A percentile compares a stretch with the other conserved stretches of the same genome.
phyloP scores from a whole-genome alignment of 2,329 filamentous ascomycete species.

The Alternaria sp. region DNA sequence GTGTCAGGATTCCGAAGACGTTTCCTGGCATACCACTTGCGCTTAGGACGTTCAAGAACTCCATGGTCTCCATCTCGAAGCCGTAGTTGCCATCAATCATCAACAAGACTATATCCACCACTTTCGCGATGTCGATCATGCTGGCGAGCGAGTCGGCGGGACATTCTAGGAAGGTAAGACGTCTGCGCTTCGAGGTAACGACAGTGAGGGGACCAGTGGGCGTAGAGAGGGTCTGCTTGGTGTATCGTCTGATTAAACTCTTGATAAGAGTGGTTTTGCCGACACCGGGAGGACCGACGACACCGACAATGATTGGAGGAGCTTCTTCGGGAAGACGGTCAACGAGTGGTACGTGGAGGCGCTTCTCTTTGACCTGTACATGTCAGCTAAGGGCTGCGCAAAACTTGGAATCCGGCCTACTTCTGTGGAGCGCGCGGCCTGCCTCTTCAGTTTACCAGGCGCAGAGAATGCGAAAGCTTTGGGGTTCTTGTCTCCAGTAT shows the following conservation, averaged over 20 bases:
- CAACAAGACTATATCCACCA: conserved; percentile 94
- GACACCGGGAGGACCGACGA: conserved; percentile 92
- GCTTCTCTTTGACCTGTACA: conserved; percentile 86
- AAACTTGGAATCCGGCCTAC: conserved; percentile 52
- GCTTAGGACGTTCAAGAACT: conserved; percentile 94
- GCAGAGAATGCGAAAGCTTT: conserved; percentile 90
- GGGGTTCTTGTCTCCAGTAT: conserved; percentile 75
- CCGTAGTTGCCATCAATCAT: conserved; percentile 99
- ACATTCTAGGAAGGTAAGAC: conserved; percentile 95
- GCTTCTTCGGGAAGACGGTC: conserved; percentile 96
- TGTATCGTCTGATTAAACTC: conserved; percentile 90
- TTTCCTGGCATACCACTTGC: conserved; percentile 98
- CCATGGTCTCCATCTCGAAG: conserved; percentile 99
- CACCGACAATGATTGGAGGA: conserved; percentile 88
- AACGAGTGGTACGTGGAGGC: conserved; percentile 94
- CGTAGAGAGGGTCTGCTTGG: conserved; percentile 91
- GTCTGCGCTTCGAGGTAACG: conserved; percentile 93
- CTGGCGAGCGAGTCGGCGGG: conserved; percentile 92
- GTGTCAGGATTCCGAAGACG: conserved; percentile 95
- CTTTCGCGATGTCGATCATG: conserved; percentile 97
- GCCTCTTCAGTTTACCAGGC: conserved; percentile 80
- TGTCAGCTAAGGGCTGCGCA: conserved; percentile 16
- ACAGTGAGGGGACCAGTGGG: conserved; percentile 94
- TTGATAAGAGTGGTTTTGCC: conserved; percentile 97
- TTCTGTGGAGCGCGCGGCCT: conserved; percentile 77